Conservation (phyloP, 768 basidiomycete genomes). For the Termitomyces eurrhizus region DNA sequence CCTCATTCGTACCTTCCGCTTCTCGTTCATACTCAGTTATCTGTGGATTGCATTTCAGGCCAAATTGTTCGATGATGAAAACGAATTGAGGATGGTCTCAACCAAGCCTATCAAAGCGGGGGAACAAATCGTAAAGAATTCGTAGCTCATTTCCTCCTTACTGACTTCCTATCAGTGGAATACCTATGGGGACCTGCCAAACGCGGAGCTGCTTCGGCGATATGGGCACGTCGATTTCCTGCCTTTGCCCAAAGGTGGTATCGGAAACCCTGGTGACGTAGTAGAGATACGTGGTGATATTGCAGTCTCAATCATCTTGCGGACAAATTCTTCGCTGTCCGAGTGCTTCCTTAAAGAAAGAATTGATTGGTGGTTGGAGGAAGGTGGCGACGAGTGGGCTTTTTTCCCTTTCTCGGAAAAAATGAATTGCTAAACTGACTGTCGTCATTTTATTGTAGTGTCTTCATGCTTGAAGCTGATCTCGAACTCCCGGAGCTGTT, state of each 20-base stretch:
- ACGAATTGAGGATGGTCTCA: slow-evolving; percentile 71
- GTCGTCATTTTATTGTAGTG: slow-evolving; percentile 28
- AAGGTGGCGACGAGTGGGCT: slow-evolving; percentile 84
- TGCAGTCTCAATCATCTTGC: slow-evolving; percentile 40
- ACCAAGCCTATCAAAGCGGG: slow-evolving; percentile 72
- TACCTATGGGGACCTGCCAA: slow-evolving; percentile 92
- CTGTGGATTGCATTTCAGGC: slow-evolving; percentile 46
- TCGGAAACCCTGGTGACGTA: slow-evolving; percentile 78
- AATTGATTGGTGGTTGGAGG: slow-evolving; percentile 93
- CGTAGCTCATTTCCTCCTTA: background rate
- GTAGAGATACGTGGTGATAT: slow-evolving; percentile 75
- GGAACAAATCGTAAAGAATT: slow-evolving; percentile 76
- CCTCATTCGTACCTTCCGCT: background rate
- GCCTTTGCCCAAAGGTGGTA: slow-evolving; percentile 41
- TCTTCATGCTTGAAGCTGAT: slow-evolving; percentile 52
- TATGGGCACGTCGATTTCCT: slow-evolving; percentile 91
- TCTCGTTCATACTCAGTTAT: slow-evolving; percentile 1
- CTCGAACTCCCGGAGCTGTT: slow-evolving; percentile 51
- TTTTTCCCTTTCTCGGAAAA: background rate
- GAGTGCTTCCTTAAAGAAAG: slow-evolving; percentile 43
- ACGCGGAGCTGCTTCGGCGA: slow-evolving; percentile 87
- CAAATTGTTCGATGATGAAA: slow-evolving; percentile 76
- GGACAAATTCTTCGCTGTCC: slow-evolving; percentile 16
- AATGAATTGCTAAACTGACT: background rate
- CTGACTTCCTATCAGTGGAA: slow-evolving; percentile 62